Evolutionary conservation across 176 grass and related monocot genomes (phyloP).

Genomic region (Dactylis glomerata): DNA sequence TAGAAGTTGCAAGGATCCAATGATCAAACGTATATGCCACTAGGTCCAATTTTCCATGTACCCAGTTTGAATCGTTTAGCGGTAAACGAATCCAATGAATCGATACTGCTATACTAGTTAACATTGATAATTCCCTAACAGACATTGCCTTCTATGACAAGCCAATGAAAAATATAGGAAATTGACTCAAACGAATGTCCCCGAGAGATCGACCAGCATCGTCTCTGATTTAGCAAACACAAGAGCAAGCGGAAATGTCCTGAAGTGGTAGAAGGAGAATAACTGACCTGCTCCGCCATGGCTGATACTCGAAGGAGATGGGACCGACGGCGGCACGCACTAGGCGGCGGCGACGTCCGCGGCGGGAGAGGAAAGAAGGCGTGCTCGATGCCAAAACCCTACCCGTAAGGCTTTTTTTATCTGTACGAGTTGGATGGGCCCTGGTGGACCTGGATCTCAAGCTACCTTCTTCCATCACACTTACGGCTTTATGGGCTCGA

Average conservation of each 20-base stretch:
- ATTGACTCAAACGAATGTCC: background rate
- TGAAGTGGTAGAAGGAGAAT: background rate
- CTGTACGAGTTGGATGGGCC: background rate
- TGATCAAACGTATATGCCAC: background rate
- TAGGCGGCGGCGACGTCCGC: background rate
- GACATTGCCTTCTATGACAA: background rate
- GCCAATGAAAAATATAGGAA: background rate
- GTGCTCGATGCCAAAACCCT: constrained; percentile 21
- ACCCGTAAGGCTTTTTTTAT: background rate
- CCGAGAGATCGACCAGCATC: background rate
- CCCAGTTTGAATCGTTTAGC: background rate
- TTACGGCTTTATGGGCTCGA: no score
- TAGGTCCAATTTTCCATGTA: background rate
- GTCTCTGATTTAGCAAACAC: background rate
- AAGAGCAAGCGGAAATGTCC: background rate
- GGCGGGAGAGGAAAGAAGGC: background rate
- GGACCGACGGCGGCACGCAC: background rate
- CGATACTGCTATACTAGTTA: background rate
- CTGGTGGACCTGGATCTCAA: background rate
- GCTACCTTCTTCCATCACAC: background rate
- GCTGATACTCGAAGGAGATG: background rate
- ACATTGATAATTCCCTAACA: background rate
- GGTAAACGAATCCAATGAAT: background rate
- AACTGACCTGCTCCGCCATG: constrained; percentile 36
- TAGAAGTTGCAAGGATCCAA: background rate